Conservation (phyloP, 768 basidiomycete species). For the Thelephora ganbajun region DNA sequence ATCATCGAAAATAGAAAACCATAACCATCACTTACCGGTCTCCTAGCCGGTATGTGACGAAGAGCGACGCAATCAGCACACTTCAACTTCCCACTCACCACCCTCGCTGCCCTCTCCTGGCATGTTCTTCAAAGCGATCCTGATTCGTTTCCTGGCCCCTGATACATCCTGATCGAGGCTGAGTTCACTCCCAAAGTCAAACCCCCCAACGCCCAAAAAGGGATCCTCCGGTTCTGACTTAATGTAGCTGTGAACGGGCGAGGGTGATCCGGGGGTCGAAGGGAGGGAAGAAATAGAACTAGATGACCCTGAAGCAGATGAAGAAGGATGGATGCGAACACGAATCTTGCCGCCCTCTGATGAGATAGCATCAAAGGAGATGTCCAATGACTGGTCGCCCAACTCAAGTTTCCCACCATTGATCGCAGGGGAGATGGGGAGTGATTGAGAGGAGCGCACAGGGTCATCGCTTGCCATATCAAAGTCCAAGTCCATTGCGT, state of each 20-base stretch:
- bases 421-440: conserved; percentile 16
- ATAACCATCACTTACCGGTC: too few relatives aligned
- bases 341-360: conserved; percentile 59
- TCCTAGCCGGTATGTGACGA: too few relatives aligned
- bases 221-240: conserved; percentile 27
- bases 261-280: conserved; percentile 18
- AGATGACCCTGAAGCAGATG: conserved; percentile 23
- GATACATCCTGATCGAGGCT: conserved; percentile 8
- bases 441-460: conserved; percentile 3
- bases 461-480: conserved; percentile 17
- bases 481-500: conserved; percentile 19
- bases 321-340: conserved; percentile 50
- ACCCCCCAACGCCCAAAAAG: conserved; percentile 41
- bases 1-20: too few relatives aligned
- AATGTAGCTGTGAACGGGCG: conserved; percentile 11
- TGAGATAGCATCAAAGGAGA: conserved; percentile 58
- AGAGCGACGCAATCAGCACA: conserved; percentile 27
- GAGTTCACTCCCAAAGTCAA: conserved; percentile 15
- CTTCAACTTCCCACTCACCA: conserved; percentile 69
- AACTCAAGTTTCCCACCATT: conserved; percentile 40
- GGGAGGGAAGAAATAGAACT: conserved; percentile 23
- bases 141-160: conserved; percentile 36
- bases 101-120: conserved; percentile 49
- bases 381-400: conserved; percentile 40
- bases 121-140: conserved; percentile 53